Conservation (phyloP, 306 rosid genomes). For the Vigna radiata region DNA sequence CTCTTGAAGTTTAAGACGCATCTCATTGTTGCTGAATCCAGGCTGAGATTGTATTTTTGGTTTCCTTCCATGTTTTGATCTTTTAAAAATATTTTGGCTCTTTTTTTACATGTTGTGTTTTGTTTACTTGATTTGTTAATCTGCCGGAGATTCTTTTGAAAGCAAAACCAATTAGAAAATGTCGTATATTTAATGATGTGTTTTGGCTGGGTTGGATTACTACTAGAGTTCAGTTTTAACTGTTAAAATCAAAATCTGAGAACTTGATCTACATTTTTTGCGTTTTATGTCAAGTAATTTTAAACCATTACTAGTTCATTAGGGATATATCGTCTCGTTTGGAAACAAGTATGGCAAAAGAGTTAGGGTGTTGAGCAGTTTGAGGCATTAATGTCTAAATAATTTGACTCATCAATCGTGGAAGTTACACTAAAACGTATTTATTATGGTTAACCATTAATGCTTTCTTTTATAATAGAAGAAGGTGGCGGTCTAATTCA, state of each 20-base stretch:
- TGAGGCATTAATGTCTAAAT: slow-evolving; percentile 10
- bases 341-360: slow-evolving; percentile 20
- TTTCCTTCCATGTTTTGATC: slow-evolving; percentile 24
- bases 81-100: background rate
- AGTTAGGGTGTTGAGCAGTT: background rate
- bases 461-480: slow-evolving; percentile 3
- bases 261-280: no score
- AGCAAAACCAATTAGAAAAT: background rate
- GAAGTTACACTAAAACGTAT: background rate
- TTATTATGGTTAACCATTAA: slow-evolving; percentile 17
- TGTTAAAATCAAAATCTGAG: no score
- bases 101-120: background rate
- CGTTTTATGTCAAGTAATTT: no score
- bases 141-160: slow-evolving; percentile 18
- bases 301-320: no score
- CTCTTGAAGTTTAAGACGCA: slow-evolving; percentile 41
- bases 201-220: background rate
- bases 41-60: slow-evolving; percentile 28
- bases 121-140: slow-evolving; percentile 1
- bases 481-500: slow-evolving; percentile 12
- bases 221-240: no score
- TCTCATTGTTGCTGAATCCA: slow-evolving; percentile 23
- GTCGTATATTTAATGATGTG: background rate
- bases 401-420: background rate
- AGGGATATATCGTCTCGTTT: no score